These are phyloP conservation scores for Trichoderma harzianum DNA, from an alignment of 2,329 filamentous ascomycete species.

Conservation along the genomic window DNA sequence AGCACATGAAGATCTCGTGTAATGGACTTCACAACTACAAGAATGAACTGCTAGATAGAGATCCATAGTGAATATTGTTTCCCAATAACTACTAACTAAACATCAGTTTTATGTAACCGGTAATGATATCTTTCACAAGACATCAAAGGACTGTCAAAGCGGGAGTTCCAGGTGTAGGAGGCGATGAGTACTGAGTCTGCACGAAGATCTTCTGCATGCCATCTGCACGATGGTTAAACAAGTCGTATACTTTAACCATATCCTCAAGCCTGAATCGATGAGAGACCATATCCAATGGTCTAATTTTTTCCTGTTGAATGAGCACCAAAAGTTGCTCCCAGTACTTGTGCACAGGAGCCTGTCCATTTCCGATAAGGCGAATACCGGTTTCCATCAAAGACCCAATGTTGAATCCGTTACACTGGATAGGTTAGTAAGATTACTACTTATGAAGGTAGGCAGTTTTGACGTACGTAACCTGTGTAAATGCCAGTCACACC, in stretches of 20 bases:
- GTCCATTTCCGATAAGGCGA: neutral
- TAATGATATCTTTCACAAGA: neutral
- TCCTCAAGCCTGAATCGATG: neutral
- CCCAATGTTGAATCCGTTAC: neutral
- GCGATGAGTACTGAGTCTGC: neutral
- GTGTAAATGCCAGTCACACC: neutral
- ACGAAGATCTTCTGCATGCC: neutral
- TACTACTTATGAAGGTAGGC: neutral
- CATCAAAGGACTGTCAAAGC: neutral
- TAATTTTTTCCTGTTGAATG: neutral
- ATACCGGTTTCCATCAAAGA: neutral
- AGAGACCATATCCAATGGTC: neutral
- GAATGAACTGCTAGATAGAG: too few species aligned
- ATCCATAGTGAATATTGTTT: neutral
- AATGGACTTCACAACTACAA: too few species aligned
- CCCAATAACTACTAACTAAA: neutral
- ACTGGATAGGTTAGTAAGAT: neutral
- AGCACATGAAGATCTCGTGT: too few species aligned
- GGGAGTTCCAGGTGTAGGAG: neutral
- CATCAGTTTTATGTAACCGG: neutral
- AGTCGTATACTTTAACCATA: neutral
- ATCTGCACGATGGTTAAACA: neutral
- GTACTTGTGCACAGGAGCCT: neutral
- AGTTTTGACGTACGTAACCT: neutral
- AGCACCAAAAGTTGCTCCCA: neutral